Percentiles rank a stretch among this genome's conserved stretches.
These are phyloP conservation scores for Coprinopsis cinerea DNA, from an alignment of 768 basidiomycete species.

Conservation along the genomic window DNA sequence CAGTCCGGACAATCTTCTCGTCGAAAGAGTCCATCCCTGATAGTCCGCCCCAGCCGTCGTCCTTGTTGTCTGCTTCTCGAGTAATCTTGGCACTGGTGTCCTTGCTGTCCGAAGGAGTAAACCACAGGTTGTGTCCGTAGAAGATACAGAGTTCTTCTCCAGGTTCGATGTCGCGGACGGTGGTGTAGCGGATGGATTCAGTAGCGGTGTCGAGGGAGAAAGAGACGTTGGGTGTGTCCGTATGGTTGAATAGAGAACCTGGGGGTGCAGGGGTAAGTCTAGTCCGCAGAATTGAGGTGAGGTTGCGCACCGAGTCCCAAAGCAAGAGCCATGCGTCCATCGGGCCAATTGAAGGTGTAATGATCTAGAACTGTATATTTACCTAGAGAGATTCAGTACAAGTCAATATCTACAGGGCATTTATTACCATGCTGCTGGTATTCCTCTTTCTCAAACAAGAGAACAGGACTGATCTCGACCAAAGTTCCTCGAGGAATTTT, in stretches of 20 bases:
- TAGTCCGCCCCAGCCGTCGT: constrained; percentile 46
- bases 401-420: background rate
- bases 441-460: constrained; percentile 68
- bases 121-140: constrained; percentile 67
- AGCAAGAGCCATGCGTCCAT: constrained; percentile 71
- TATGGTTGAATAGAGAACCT: constrained; percentile 86
- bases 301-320: constrained; percentile 60
- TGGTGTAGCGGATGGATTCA: constrained; percentile 59
- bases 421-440: constrained; percentile 54
- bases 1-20: constrained; percentile 12
- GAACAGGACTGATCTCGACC: constrained; percentile 82
- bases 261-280: background rate
- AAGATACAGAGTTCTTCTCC: constrained; percentile 79
- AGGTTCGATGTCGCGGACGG: constrained; percentile 42
- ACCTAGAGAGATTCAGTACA: constrained; percentile 18
- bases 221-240: constrained; percentile 61
- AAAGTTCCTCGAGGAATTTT: constrained; percentile 54
- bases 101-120: constrained; percentile 33
- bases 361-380: constrained; percentile 62
- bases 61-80: constrained; percentile 14
- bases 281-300: background rate
- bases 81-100: background rate
- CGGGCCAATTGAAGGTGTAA: constrained; percentile 73
- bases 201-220: constrained; percentile 47
- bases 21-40: constrained; percentile 19